Base-by-base conservation (phyloP, 2,329 filamentous ascomycete species). In the Colletotrichum lentis region DNA sequence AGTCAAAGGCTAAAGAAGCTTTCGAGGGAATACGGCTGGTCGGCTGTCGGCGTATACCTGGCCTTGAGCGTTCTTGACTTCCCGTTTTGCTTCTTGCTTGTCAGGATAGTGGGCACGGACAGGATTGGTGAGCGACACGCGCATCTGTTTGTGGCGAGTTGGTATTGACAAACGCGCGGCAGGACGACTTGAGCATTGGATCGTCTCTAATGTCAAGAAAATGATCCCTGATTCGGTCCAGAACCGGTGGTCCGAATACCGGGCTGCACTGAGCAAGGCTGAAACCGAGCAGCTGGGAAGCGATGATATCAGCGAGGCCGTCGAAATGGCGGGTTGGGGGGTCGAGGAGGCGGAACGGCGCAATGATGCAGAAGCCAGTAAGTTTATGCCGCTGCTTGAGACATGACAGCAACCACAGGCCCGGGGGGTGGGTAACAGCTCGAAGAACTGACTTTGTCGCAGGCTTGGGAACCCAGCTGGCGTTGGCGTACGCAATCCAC, bases 401-500 rank as follows among this genome's bases (percentile, higher is more conserved):
- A 57, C 64, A 22, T n/a, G 24, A n/a, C n/a, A 37, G 16, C 27
- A 27, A 10, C 31, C 39, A 43, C n/a, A 12, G 43, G 62, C 31
- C 57, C 55, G 20, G 53, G 31, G 31, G 31, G 31, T 35, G 31
- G 31, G 31, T 35, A 18, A 62, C 24, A 41, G 39, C 67, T 74
- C 57, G n/a, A 75, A 72, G 46, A 62, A 67, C 46, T 50, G 27
- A 41, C 64, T 61, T 67, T 20, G 22, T 44, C 44, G 46, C 71
- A 90, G 88, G 88, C 73, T 78, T 90, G 41, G 87, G 84, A 59
- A 98, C 96, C 10, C 94, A 97, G 77, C 83, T 99, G 37, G 94
- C 93, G 18, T 86, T 99, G 56, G 96, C 96, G 14, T 99, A 99
- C 76, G 95, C 95, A 35, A 93, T 99, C 67, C 96, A 99, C 84